Percentiles rank a stretch among this genome's conserved stretches.
Conservation (phyloP, 2,329 filamentous ascomycete genomes). For the Talaromyces islandicus region DNA sequence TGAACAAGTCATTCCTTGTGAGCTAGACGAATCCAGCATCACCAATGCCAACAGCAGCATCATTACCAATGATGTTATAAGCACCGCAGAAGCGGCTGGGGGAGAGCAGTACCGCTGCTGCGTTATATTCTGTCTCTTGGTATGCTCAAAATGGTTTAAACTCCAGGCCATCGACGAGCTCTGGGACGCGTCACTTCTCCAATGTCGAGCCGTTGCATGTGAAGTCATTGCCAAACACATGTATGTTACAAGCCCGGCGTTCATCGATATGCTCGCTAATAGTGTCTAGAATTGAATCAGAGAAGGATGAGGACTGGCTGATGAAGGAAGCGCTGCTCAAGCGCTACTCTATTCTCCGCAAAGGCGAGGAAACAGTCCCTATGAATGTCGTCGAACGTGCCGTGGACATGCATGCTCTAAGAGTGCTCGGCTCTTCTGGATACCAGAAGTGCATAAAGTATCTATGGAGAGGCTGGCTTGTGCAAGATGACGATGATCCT, state of each 20-base stretch:
- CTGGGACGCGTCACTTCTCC: slow-evolving; percentile 84
- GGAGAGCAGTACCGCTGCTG: slow-evolving; percentile 68
- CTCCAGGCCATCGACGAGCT: slow-evolving; percentile 74
- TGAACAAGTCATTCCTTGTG: slow-evolving; percentile 83
- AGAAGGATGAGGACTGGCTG: slow-evolving; percentile 73
- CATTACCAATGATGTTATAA: slow-evolving; percentile 72
- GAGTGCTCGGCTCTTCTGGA: slow-evolving; percentile 82
- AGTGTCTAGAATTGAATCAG: slow-evolving; percentile 65
- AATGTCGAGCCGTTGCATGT: slow-evolving; percentile 72
- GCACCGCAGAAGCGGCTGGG: slow-evolving; percentile 76
- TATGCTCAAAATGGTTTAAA: slow-evolving; percentile 70
- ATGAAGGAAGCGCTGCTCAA: slow-evolving; percentile 78
- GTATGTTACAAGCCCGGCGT: slow-evolving; percentile 21
- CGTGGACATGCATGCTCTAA: slow-evolving; percentile 83
- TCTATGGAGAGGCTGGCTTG: slow-evolving; percentile 91
- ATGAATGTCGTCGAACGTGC: slow-evolving; percentile 89
- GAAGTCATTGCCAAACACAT: slow-evolving; percentile 84
- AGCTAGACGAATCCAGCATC: slow-evolving; percentile 70
- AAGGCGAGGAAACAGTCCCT: slow-evolving; percentile 65
- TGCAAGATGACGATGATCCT: slow-evolving; percentile 91
- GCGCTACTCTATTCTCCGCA: slow-evolving; percentile 74
- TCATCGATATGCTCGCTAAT: not conserved
- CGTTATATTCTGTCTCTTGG: slow-evolving; percentile 76
- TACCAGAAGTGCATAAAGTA: slow-evolving; percentile 94
- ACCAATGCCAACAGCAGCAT: slow-evolving; percentile 76